A percentile compares a stretch with the other conserved stretches of the same genome.
phyloP scores from a whole-genome alignment of 305 asterid genomes.

The Rubia tinctorum region DNA sequence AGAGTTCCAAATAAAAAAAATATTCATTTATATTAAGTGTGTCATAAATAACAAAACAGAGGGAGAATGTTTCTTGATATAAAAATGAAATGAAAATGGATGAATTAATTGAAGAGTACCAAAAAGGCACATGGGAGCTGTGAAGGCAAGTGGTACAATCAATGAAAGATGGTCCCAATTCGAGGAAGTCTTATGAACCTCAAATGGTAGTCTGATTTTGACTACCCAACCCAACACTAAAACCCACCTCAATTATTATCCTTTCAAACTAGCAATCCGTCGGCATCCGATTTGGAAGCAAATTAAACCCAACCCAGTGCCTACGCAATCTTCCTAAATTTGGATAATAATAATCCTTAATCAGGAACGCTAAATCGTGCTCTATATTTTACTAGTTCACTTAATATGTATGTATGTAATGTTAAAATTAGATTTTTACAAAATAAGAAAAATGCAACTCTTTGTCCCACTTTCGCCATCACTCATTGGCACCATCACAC shows the following conservation, averaged over 20 bases:
- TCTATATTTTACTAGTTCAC: no score
- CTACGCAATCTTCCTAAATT: constrained; percentile 31
- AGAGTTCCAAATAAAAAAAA: no score
- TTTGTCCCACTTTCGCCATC: no score
- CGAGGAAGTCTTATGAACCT: constrained; percentile 30
- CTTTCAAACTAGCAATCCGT: constrained; percentile 19
- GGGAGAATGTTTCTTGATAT: no score
- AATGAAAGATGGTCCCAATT: constrained; percentile 36
- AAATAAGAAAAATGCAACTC: no score
- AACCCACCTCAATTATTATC: constrained; percentile 1
- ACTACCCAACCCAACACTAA: constrained; percentile 8
- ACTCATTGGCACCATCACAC: no score
- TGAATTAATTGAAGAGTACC: constrained; percentile 30
- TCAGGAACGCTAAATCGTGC: neutral
- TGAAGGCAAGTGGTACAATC: constrained; percentile 35
- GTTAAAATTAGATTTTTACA: no score
- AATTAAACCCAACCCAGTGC: constrained; percentile 24
- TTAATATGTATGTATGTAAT: no score
- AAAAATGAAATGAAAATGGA: constrained; percentile 21
- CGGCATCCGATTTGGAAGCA: constrained; percentile 29
- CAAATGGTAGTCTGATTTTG: constrained; percentile 24
- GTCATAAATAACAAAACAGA: no score
- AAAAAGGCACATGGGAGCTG: constrained; percentile 54
- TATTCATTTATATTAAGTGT: no score
- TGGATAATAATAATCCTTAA: constrained; percentile 17